Base-by-base conservation (phyloP, 345 rosid species). In the Linum usitatissimum region DNA sequence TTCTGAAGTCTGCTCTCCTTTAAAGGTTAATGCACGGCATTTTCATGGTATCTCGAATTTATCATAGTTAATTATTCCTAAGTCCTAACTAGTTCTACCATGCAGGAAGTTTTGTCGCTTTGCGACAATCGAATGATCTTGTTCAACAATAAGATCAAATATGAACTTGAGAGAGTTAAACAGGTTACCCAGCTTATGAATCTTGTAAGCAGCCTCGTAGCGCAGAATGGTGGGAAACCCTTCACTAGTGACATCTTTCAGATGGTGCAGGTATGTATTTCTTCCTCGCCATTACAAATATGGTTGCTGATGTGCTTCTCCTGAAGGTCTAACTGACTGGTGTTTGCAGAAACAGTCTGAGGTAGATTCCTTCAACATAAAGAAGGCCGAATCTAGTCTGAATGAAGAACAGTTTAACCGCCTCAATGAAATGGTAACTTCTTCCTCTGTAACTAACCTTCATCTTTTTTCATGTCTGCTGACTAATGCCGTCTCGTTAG, bases 381-480 rank as follows among this genome's bases (percentile, higher is more conserved):
- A 75, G 70, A 92, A 90, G 28, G 49, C 49, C 63, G 64, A 54
- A 54, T n/a, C 74, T 28, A 75, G 73, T 78, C 69, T 89, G 55
- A 78, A 83, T 79, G 86, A 79, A 75, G 72, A 59, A 21, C 90
- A 86, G 73, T 79, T n/a, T n/a, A 65, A 64, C 70, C 84, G 84
- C 60, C 83, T 84, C 63, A 84, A 85, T 3, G 90, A 84, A 61
- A 81, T 81, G 85, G 92, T 86, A 81, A 9, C 38, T 31, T 31
- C 36, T 3, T 31, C 36, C 6, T 31, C n/a, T n/a, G n/a, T n/a
- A n/a, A n/a, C n/a, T n/a, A n/a, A n/a, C n/a, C n/a, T n/a, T n/a
- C n/a, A n/a, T n/a, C n/a, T n/a, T n/a, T n/a, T n/a, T n/a, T n/a
- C n/a, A n/a, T n/a, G n/a, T n/a, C n/a, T n/a, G n/a, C 28, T 23